Conservation (phyloP, 441 rosid genomes). For the Erysimum cheiri region DNA sequence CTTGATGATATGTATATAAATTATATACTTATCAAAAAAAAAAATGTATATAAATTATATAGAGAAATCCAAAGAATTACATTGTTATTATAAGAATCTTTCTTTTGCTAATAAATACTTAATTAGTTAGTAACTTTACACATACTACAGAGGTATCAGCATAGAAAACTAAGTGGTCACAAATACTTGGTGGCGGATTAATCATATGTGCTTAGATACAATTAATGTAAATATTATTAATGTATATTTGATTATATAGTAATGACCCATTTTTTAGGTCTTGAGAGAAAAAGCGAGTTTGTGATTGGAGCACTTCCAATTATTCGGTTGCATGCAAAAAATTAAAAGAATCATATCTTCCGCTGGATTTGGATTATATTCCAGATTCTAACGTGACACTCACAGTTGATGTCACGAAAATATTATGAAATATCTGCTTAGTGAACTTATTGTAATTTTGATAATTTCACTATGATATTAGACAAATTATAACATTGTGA, state of each 20-base stretch:
- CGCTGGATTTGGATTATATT: slow-evolving; percentile 44
- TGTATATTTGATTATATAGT: slow-evolving; percentile 8
- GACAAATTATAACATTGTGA: neutral
- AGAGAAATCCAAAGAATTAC: neutral
- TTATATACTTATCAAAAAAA: too few relatives aligned
- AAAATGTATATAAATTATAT: too few relatives aligned
- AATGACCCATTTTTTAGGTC: slow-evolving; percentile 28
- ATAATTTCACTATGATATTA: neutral
- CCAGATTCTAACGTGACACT: slow-evolving; percentile 38
- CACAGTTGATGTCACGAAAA: slow-evolving; percentile 39
- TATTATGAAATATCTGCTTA: slow-evolving; percentile 17
- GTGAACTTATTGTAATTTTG: neutral
- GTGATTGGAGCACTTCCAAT: slow-evolving; percentile 47
- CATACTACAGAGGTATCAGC: slow-evolving; percentile 33
- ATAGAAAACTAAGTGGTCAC: slow-evolving; percentile 32
- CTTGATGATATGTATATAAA: slow-evolving; percentile 1
- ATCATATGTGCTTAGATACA: slow-evolving; percentile 30
- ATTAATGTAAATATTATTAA: neutral
- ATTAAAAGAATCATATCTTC: slow-evolving; percentile 42
- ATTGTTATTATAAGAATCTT: slow-evolving; percentile 11
- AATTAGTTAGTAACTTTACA: slow-evolving; percentile 30
- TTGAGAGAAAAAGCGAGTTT: slow-evolving; percentile 38
- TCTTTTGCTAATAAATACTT: slow-evolving; percentile 15
- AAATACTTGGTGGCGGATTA: slow-evolving; percentile 30
- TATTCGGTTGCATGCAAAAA: slow-evolving; percentile 42